Base-by-base conservation (phyloP, 2,329 filamentous ascomycete species). In the Aspergillus hiratsukae region DNA sequence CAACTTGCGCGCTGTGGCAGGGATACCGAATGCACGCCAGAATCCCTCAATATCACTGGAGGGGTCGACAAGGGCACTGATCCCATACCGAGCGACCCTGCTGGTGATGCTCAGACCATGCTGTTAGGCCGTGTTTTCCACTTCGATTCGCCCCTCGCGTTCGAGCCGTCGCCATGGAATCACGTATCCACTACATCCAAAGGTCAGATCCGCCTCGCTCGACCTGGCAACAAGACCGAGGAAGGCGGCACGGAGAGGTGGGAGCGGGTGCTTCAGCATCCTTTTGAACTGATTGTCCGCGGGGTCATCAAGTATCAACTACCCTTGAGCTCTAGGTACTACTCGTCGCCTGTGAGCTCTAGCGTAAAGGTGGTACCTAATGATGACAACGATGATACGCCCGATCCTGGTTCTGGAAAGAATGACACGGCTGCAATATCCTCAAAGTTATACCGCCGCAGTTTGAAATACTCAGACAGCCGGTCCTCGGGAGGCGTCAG, bases 231-330 rank as follows among this genome's bases (percentile, higher is more conserved):
- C 72, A 87, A 87, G 65, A 97, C 94, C 0, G 87, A 91, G 68
- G 79, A 84, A 46, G 89, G 89, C 43, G 94, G 93, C 8, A 87
- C 87, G 1, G 86, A 89, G 68, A 85, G 92, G 11, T 99, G 94
- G 94, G 91, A 96, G 70, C 84, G 86, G 58, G 92, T 97, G 49
- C 80, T 97, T 51, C 85, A 95, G 62, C 89, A 97, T 72, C 90
- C 93, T 48, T 99, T 97, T 65, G 91, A 97, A 64, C 81, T 99
- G 50, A 93, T 97, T 58, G 84, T 99, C 45, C 87, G 94, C 65
- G 94, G 94, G 23, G 89, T 94, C 14, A 80, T 99, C 64, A 91
- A 92, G 69, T 99, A 99, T 68, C 80, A 84, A 59, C 75, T 87
- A 3, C 84, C 85, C 7, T 75, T 87, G 54, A 83, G 78, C 58